These are phyloP conservation scores for Discostella stelligeroides DNA, from an alignment of 108 stramenopile species.

Conservation along the genomic window DNA sequence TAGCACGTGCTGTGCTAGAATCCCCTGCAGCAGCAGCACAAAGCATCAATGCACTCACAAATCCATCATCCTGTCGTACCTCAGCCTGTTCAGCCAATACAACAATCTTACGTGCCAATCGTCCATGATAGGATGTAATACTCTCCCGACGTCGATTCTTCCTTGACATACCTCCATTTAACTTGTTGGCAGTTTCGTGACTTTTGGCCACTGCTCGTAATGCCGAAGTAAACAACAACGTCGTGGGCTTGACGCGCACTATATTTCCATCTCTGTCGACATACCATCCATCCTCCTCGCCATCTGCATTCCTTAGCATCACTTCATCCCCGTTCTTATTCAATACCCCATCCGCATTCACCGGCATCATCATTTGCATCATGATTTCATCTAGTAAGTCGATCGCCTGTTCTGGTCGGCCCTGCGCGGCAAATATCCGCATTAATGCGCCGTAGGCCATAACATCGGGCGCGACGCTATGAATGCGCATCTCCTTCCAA, in stretches of 20 bases:
- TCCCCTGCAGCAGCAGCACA: slow-evolving; percentile 85
- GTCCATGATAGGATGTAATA: slow-evolving; percentile 77
- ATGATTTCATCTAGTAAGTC: slow-evolving; percentile 81
- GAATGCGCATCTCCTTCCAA: slow-evolving; percentile 87
- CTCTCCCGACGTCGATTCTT: slow-evolving; percentile 65
- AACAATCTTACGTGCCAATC: slow-evolving; percentile 74
- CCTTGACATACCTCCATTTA: slow-evolving; percentile 66
- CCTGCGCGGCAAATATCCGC: slow-evolving; percentile 73
- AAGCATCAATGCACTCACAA: slow-evolving; percentile 75
- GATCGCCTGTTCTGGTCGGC: slow-evolving; percentile 76
- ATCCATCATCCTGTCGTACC: slow-evolving; percentile 84
- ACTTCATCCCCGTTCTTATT: slow-evolving; percentile 28
- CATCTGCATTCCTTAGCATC: slow-evolving; percentile 38
- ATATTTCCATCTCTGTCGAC: slow-evolving; percentile 47
- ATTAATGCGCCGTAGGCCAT: slow-evolving; percentile 87
- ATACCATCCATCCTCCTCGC: slow-evolving; percentile 51
- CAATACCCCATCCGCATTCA: slow-evolving; percentile 31
- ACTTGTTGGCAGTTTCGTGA: slow-evolving; percentile 74
- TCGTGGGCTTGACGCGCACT: slow-evolving; percentile 80
- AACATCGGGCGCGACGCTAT: slow-evolving; percentile 75
- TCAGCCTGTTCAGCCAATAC: slow-evolving; percentile 79
- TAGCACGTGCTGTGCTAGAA: slow-evolving; percentile 81
- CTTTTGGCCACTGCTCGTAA: slow-evolving; percentile 70
- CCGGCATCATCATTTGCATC: slow-evolving; percentile 43
- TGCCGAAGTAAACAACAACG: slow-evolving; percentile 77